Evolutionary conservation across 331 rosid genomes (phyloP).

Genomic region (Saraca asoca): DNA sequence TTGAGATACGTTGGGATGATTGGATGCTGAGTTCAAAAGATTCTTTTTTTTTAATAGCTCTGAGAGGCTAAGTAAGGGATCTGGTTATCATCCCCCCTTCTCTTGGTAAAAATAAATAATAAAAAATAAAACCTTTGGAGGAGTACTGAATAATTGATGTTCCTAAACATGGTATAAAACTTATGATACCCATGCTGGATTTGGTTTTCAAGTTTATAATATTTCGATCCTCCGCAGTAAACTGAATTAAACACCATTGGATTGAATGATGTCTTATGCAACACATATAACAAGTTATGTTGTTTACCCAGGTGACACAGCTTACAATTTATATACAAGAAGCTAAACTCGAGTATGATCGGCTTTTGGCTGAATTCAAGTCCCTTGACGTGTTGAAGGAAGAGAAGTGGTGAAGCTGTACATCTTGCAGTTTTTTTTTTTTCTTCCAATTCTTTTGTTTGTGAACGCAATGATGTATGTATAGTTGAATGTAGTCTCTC

Average conservation of each 20-base stretch:
- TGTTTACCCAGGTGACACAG: slow-evolving; percentile 52
- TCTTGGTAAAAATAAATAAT: too few relatives aligned
- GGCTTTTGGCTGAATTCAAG: slow-evolving; percentile 53
- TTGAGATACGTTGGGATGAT: slow-evolving; percentile 15
- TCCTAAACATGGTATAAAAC: too few relatives aligned
- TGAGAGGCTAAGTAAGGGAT: slow-evolving; percentile 5
- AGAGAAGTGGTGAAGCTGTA: slow-evolving; percentile 42
- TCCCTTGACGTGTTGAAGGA: slow-evolving; percentile 37
- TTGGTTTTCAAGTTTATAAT: slow-evolving; percentile 27
- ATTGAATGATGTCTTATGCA: slow-evolving; percentile 1
- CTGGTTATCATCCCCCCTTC: too few relatives aligned
- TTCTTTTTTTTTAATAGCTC: background rate
- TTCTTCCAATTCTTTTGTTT: slow-evolving; percentile 21
- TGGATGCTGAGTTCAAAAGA: slow-evolving; percentile 3
- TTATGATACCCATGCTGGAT: too few relatives aligned
- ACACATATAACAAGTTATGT: slow-evolving; percentile 15
- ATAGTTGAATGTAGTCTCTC: slow-evolving; percentile 16
- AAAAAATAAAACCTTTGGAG: too few relatives aligned
- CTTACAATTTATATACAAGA: slow-evolving; percentile 52
- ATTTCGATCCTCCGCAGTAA: background rate
- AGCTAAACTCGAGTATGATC: slow-evolving; percentile 42
- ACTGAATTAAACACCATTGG: too few relatives aligned
- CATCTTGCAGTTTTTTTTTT: slow-evolving; percentile 17
- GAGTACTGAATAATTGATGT: too few relatives aligned
- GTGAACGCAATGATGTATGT: slow-evolving; percentile 33